Conservation (phyloP, 1,284 basidiomycete species). For the Stygiomarasmius scandens region DNA sequence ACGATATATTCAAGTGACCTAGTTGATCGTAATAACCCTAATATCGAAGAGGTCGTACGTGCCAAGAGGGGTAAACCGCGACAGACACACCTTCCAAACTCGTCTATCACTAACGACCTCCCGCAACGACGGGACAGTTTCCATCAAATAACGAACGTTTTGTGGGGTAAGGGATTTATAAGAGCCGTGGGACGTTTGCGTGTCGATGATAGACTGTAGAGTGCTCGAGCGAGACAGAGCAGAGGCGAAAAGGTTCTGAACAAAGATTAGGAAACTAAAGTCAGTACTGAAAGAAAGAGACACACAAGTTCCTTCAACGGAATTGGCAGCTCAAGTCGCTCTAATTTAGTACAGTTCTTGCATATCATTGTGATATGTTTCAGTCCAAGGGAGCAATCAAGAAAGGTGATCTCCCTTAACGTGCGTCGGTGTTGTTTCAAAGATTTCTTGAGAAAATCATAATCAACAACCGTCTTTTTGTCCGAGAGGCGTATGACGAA, state of each 20-base stretch:
- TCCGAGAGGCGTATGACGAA: conserved; percentile 55
- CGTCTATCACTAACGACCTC: conserved; percentile 56
- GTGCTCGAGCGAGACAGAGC: conserved; percentile 41
- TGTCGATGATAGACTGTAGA: conserved; percentile 52
- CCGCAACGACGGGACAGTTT: conserved; percentile 38
- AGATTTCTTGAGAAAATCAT: conserved; percentile 40
- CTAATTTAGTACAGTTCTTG: conserved; percentile 44
- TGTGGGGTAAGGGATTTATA: conserved; percentile 43
- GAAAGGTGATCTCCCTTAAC: conserved; percentile 47
- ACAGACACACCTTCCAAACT: conserved; percentile 58
- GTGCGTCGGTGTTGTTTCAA: conserved; percentile 45
- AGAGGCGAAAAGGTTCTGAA: conserved; percentile 33
- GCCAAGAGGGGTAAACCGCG: neutral
- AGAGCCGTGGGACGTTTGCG: conserved; percentile 49
- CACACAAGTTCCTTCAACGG: conserved; percentile 55
- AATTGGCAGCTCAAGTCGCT: conserved; percentile 52
- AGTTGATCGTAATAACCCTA: conserved; percentile 4
- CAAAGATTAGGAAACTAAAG: neutral
- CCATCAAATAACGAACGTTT: conserved; percentile 47
- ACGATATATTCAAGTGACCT: conserved; percentile 9
- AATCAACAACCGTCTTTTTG: conserved; percentile 37
- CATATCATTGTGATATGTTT: conserved; percentile 46
- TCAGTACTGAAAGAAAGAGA: conserved; percentile 8
- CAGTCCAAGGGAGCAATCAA: conserved; percentile 46
- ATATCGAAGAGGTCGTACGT: conserved; percentile 12